phyloP scores from a whole-genome alignment of 495 filamentous ascomycete genomes.

The Cudoniella acicularis region DNA sequence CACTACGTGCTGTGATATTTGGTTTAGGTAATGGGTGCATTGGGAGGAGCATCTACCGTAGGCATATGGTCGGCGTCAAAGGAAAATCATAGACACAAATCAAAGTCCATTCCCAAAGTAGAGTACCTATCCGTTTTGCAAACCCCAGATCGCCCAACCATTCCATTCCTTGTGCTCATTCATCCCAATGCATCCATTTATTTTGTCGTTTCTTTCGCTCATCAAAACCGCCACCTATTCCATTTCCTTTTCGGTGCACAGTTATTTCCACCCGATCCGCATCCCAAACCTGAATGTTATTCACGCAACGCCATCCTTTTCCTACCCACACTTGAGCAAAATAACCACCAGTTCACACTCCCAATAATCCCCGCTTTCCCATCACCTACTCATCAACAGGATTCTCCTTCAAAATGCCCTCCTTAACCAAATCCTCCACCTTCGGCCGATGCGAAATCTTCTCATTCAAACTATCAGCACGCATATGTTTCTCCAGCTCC shows the following conservation, averaged over 20 bases:
- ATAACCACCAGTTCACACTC: constrained; percentile 27
- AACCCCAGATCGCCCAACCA: neutral
- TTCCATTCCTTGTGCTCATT: neutral
- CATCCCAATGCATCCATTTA: too few species aligned
- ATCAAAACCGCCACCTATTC: too few species aligned
- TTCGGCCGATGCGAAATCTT: constrained; percentile 72
- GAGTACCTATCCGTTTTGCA: neutral
- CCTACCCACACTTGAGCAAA: too few species aligned
- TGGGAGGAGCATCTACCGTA: neutral
- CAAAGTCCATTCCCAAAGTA: neutral
- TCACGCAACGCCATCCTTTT: too few species aligned
- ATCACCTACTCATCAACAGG: constrained; percentile 16
- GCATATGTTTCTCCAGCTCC: constrained; percentile 82
- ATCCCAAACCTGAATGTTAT: too few species aligned
- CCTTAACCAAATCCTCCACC: constrained; percentile 68
- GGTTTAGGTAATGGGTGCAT: too few species aligned
- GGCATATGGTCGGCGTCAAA: neutral
- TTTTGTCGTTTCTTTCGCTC: neutral
- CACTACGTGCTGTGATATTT: too few species aligned
- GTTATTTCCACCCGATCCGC: too few species aligned
- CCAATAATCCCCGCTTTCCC: neutral
- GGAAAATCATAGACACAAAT: neutral
- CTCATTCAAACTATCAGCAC: constrained; percentile 76
- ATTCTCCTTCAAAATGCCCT: constrained; percentile 70
- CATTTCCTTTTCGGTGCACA: too few species aligned